These are phyloP conservation scores for Taphrina betulina DNA, from an alignment of 1,139 yeast genomes.

Conservation along the genomic window DNA sequence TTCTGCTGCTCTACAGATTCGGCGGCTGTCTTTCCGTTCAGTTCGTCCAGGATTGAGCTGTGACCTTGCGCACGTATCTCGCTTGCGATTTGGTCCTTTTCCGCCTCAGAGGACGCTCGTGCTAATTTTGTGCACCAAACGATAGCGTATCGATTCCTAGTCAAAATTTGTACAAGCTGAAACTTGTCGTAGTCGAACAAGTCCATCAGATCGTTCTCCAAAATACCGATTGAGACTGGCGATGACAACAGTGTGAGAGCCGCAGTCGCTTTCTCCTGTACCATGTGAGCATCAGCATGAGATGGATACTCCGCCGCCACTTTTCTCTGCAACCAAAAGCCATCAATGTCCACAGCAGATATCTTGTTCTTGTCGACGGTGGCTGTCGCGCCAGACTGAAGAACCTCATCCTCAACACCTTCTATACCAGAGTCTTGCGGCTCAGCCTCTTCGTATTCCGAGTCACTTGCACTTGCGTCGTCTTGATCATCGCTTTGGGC, in stretches of 20 bases:
- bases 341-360: constrained; percentile 49
- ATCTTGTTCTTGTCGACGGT: constrained; percentile 36
- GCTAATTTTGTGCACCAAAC: constrained; percentile 56
- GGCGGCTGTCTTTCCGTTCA: constrained; percentile 38
- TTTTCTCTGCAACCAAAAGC: constrained; percentile 54
- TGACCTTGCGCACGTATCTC: constrained; percentile 46
- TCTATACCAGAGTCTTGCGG: constrained; percentile 42
- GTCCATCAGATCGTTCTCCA: constrained; percentile 56
- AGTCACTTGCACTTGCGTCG: constrained; percentile 42
- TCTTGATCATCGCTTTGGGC: constrained; percentile 44
- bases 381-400: constrained; percentile 4
- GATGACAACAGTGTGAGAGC: constrained; percentile 46
- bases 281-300: constrained; percentile 45
- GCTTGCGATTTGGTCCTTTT: constrained; percentile 43
- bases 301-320: constrained; percentile 44
- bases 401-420: constrained; percentile 38
- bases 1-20: constrained; percentile 38
- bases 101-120: constrained; percentile 46
- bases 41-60: constrained; percentile 42
- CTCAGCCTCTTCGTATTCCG: constrained; percentile 44
- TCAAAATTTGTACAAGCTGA: constrained; percentile 52
- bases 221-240: constrained; percentile 46
- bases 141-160: constrained; percentile 55
- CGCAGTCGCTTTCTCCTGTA: constrained; percentile 44
- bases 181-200: constrained; percentile 52